phyloP scores from a whole-genome alignment of 73 alveolate genomes.

The Tetrahymena borealis region DNA sequence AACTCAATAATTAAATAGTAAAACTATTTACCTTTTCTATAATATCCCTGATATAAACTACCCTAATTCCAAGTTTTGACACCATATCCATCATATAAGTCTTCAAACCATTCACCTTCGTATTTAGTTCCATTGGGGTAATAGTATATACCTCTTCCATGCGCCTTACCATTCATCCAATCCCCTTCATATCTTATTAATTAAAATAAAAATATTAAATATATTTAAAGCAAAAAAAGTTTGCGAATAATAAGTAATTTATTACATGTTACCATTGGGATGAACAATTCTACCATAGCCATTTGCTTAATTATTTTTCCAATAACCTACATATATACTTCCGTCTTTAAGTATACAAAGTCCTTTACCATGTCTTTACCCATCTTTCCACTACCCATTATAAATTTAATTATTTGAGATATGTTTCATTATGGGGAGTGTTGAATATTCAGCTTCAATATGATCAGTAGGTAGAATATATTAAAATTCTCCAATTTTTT shows the following conservation, averaged over 20 bases:
- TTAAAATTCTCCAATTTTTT: background rate
- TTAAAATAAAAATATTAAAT: background rate
- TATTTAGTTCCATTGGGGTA: slow-evolving; percentile 47
- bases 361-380: slow-evolving; percentile 57
- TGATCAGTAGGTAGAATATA: background rate
- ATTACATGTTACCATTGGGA: slow-evolving; percentile 49
- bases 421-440: background rate
- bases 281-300: slow-evolving; percentile 74
- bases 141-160: slow-evolving; percentile 53
- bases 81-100: slow-evolving; percentile 38
- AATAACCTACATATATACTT: slow-evolving; percentile 66
- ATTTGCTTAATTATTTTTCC: slow-evolving; percentile 65
- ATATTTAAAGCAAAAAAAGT: background rate
- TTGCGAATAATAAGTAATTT: background rate
- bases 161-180: slow-evolving; percentile 55
- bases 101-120: slow-evolving; percentile 40
- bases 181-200: slow-evolving; percentile 42
- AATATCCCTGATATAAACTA: slow-evolving; percentile 11
- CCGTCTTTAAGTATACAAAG: slow-evolving; percentile 59
- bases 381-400: slow-evolving; percentile 52
- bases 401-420: slow-evolving; percentile 21
- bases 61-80: slow-evolving; percentile 30
- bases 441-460: background rate
- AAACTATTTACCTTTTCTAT: background rate
- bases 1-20: background rate